phyloP scores from a whole-genome alignment of 352 stramenopile species.

The Phytopythium oedochilum region DNA sequence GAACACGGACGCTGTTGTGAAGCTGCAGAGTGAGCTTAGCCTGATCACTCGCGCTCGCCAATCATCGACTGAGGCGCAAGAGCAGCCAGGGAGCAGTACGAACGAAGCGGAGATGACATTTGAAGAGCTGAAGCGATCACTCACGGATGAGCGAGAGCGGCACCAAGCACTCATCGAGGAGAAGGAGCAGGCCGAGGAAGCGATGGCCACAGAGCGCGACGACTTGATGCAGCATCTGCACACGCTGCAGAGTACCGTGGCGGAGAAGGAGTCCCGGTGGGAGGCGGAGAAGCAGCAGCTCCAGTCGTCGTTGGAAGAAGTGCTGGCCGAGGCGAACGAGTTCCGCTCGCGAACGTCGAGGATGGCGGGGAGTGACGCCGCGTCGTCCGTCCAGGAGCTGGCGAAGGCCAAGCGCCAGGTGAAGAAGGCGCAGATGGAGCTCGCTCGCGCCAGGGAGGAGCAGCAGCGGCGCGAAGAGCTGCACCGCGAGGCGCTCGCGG shows the following conservation, averaged over 20 bases:
- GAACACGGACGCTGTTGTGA: background rate
- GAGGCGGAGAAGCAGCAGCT: slow-evolving; percentile 12
- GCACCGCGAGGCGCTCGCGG: slow-evolving; percentile 3
- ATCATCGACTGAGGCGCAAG: too few species aligned
- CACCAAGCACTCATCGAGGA: background rate
- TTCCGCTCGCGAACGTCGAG: background rate
- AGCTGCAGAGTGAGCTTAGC: background rate
- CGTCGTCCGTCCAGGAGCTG: slow-evolving; percentile 1
- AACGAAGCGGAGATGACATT: background rate
- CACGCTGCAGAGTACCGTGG: background rate
- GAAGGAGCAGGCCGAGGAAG: slow-evolving; percentile 5
- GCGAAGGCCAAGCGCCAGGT: slow-evolving; percentile 7
- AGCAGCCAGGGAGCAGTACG: too few species aligned
- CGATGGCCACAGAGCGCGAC: slow-evolving; percentile 11
- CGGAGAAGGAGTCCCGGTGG: slow-evolving; percentile 8
- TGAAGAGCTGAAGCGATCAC: background rate
- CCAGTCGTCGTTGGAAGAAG: background rate
- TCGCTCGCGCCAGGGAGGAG: slow-evolving; percentile 8
- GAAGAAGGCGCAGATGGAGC: slow-evolving; percentile 10
- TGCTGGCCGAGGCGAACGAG: background rate
- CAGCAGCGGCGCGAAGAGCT: slow-evolving; percentile 14
- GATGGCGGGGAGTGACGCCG: background rate
- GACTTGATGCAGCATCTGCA: slow-evolving; percentile 10
- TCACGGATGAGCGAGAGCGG: background rate
- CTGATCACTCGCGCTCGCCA: background rate